Conservation (phyloP, 1,139 yeast species). For the Saccharomyces pastorianus region DNA sequence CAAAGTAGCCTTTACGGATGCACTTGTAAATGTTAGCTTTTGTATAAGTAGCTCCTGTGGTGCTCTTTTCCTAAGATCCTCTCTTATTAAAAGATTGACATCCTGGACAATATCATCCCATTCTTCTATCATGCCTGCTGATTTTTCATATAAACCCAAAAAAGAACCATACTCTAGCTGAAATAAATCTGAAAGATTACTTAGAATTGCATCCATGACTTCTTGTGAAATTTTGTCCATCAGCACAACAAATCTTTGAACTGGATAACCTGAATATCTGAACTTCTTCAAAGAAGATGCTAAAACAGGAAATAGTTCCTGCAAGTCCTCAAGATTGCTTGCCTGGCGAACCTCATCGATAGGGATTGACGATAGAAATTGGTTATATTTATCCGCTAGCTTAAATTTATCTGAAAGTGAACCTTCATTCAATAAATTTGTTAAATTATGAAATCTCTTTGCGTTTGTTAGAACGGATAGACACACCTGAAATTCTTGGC, state of each 20-base stretch:
- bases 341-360: conserved; percentile 51
- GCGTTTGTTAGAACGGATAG: conserved; percentile 58
- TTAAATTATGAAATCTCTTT: conserved; percentile 72
- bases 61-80: background rate
- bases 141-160: conserved; percentile 11
- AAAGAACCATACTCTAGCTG: conserved; percentile 24
- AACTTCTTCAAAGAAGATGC: conserved; percentile 61
- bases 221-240: conserved; percentile 55
- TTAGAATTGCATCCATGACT: conserved; percentile 32
- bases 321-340: conserved; percentile 39
- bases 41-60: background rate
- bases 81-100: conserved; percentile 1
- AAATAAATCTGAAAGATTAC: conserved; percentile 34
- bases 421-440: conserved; percentile 63
- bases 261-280: conserved; percentile 55
- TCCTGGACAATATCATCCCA: conserved; percentile 1
- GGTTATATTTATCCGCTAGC: conserved; percentile 48
- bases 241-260: conserved; percentile 52
- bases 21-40: background rate
- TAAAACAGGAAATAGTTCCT: conserved; percentile 40
- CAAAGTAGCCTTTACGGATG: background rate
- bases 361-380: conserved; percentile 65
- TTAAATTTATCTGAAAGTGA: conserved; percentile 55
- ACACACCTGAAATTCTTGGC: conserved; percentile 50
- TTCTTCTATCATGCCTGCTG: conserved; percentile 8